Base-by-base conservation (phyloP, 495 filamentous ascomycete species). In the Daldinia grandis region DNA sequence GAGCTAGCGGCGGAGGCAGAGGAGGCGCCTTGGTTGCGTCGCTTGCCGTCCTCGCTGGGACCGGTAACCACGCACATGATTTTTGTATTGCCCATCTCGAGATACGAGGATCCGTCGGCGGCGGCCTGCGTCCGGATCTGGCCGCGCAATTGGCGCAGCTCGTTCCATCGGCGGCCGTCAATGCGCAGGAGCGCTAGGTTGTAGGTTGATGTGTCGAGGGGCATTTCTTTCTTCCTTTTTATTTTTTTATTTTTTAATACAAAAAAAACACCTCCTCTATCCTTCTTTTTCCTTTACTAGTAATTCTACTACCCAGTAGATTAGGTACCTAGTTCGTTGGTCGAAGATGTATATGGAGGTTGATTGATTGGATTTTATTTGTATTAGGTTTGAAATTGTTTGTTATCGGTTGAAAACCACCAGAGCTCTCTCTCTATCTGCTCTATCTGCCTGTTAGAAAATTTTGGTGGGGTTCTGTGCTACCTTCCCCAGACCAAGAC, bases 121-220 rank as follows among this genome's bases (percentile, higher is more conserved):
- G 93, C 88, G 27, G 93, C 88, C 80, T 97, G 95, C 21, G 93
- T 97, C 44, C 89, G 91, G 77, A 98, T 93, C 80, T 96, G 92
- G 38, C 91, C 95, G 80, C 91, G 88, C 49, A 98, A 84, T 31
- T 92, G 90, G 28, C 95, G 93, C 44, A 98, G 89, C 79, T 99
- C 95, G 81, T 99, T 99, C 96, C 96, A 99, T 51, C 95, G 89
- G 9, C 95, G 92, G 64, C 95, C 94, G 79, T 97, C 94, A 72
- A 96, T 91, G 76, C 94, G 93, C 66, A 98, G 89, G 71, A 90
- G 88, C 57, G 93, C 91, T 64, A 97, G 88, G 72, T 87, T 85
- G 83, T 97, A 98, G 60, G 91, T 91, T 12, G 91, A 93, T 24
- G 92, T 94, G 79, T 97, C 93, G 78, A 98, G 93, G 68, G 93